phyloP scores from a whole-genome alignment of 2,329 filamentous ascomycete genomes.

The Stagonosporopsis tanaceti region DNA sequence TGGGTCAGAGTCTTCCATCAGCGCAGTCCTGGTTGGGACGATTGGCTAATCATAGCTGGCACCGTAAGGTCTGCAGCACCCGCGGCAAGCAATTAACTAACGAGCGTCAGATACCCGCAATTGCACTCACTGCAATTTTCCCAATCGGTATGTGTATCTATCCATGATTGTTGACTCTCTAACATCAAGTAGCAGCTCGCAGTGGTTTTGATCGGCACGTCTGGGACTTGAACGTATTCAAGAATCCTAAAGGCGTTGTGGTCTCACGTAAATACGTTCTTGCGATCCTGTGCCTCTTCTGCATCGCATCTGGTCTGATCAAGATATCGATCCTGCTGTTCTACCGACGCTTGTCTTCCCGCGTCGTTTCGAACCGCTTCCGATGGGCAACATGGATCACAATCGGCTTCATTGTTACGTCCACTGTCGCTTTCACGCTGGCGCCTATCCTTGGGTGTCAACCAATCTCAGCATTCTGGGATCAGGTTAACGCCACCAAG shows the following conservation, averaged over 20 bases:
- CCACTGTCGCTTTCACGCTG: slow-evolving; percentile 37
- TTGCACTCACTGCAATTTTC: slow-evolving; percentile 31
- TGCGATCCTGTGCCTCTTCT: slow-evolving; percentile 38
- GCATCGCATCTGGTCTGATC: slow-evolving; percentile 37
- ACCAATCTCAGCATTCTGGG: slow-evolving; percentile 44
- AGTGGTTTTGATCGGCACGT: slow-evolving; percentile 37
- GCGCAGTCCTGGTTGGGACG: slow-evolving; percentile 36
- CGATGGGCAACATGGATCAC: slow-evolving; percentile 36
- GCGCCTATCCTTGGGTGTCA: slow-evolving; percentile 41
- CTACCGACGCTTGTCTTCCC: slow-evolving; percentile 39
- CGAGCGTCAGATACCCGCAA: slow-evolving; percentile 24
- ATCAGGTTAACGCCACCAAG: slow-evolving; percentile 33
- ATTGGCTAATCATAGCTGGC: slow-evolving; percentile 41
- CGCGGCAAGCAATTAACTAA: background rate
- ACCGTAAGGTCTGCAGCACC: slow-evolving; percentile 25
- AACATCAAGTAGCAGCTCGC: slow-evolving; percentile 22
- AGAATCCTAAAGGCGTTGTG: slow-evolving; percentile 21
- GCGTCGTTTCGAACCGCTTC: slow-evolving; percentile 36
- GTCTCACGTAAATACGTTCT: slow-evolving; percentile 39
- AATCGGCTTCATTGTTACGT: slow-evolving; percentile 38
- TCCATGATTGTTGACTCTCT: slow-evolving; percentile 6
- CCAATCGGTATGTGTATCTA: slow-evolving; percentile 27
- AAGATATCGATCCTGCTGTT: slow-evolving; percentile 48
- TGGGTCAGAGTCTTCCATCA: slow-evolving; percentile 42
- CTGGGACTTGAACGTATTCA: slow-evolving; percentile 34